Evolutionary conservation across 1,284 basidiomycete genomes (phyloP), one percentile per base, ranked within the genome.

Genomic region (Cystobasidium pallidum): DNA sequence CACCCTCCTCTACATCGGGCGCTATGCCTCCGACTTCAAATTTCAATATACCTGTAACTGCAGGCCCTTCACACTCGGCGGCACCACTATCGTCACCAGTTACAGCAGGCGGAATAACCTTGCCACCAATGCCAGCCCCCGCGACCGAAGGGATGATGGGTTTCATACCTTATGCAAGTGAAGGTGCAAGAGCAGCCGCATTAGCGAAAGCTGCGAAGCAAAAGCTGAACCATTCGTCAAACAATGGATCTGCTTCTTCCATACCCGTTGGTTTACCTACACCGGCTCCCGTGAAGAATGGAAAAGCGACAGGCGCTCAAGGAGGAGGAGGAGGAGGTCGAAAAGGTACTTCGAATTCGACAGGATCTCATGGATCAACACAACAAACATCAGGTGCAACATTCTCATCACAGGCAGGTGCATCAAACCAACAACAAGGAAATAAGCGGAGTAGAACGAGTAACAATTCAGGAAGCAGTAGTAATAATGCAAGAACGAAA

Each of bases 81-180:
- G 43, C 24, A 15, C 61, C 21, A 32, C 58, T 19, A 26, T 45
- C 58, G 13, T 13, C 36, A 19, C 8, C 59, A 13, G 24, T 17
- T 10, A 26, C 59, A n/a, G 41, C 59, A 41, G 34, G 21, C 11
- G 47, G 26, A 24, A 57, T 54, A 36, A 10, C 28, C 13, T 26
- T 66, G 19, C 64, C 64, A 19, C 54, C 67, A 51, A 49, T 59
- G 45, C 67, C 54, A 41, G 55, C 28, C 45, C 55, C 54, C 26
- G 39, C 32, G 28, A 45, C 30, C 13, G 43, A 21, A 26, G 55
- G 21, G 24, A 21, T 45, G 45, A 36, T 32, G 55, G 36, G 52
- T 30, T 67, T 58, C 39, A 67, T 57, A 45, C 41, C 51, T 28
- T 57, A 67, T 34, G 52, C 66, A 24, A 30, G 47, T 34, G 52